phyloP scores from a whole-genome alignment of 1,139 yeast genomes.

The Yamadazyma friedrichii region DNA sequence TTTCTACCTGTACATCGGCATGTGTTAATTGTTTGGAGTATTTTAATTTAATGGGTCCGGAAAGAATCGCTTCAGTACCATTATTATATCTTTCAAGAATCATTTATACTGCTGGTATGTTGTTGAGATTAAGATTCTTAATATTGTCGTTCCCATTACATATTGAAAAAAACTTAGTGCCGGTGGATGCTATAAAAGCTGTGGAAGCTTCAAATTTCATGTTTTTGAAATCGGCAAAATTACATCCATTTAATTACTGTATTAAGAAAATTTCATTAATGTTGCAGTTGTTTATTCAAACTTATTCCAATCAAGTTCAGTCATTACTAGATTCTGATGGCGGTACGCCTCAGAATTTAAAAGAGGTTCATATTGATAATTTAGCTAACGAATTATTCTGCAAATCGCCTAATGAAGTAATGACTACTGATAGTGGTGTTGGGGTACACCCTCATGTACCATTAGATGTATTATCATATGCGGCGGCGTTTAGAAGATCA shows the following conservation, averaged over 20 bases:
- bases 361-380: constrained; percentile 7
- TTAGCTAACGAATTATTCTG: constrained; percentile 3
- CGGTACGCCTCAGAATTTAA: constrained; percentile 25
- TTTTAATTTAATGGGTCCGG: constrained; percentile 42
- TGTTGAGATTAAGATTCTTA: constrained; percentile 57
- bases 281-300: constrained; percentile 56
- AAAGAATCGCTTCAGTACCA: constrained; percentile 56
- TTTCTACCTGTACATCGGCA: constrained; percentile 53
- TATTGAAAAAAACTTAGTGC: constrained; percentile 47
- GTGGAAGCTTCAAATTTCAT: constrained; percentile 45
- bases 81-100: constrained; percentile 62
- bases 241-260: constrained; percentile 48
- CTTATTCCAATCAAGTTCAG: constrained; percentile 54
- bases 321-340: constrained; percentile 25
- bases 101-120: constrained; percentile 66
- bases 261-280: constrained; percentile 55
- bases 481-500: constrained; percentile 25
- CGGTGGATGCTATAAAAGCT: constrained; percentile 43
- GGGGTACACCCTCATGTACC: constrained; percentile 21
- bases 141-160: constrained; percentile 55
- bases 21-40: constrained; percentile 54
- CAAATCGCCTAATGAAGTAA: not conserved
- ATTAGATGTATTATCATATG: constrained; percentile 37
- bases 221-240: constrained; percentile 33
- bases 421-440: constrained; percentile 16